Percentiles rank a stretch among this genome's conserved stretches.
These are phyloP conservation scores for Moricandia moricandioides DNA, from an alignment of 345 rosid genomes.

Conservation along the genomic window DNA sequence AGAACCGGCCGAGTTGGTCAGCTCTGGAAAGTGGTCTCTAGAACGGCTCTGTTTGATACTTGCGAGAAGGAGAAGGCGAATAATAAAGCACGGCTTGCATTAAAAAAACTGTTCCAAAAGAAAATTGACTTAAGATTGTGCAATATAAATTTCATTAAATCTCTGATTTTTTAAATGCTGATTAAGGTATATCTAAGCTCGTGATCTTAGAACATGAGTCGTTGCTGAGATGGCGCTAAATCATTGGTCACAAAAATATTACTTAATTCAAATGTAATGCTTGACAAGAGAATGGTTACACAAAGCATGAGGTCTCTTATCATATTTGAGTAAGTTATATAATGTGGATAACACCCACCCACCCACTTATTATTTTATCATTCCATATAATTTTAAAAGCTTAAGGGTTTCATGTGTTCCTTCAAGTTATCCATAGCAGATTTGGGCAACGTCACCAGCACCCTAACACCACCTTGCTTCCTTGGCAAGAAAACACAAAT, in stretches of 20 bases:
- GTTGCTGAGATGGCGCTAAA: neutral
- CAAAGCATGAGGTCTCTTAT: neutral
- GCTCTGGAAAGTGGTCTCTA: too few relatives aligned
- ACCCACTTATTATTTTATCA: neutral
- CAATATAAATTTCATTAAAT: neutral
- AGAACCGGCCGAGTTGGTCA: too few relatives aligned
- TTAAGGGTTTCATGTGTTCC: constrained; percentile 34
- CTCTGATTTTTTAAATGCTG: neutral
- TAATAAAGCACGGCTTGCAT: too few relatives aligned
- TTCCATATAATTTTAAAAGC: neutral
- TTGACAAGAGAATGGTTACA: neutral
- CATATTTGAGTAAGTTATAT: neutral
- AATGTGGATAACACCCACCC: neutral
- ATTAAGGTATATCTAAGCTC: too few relatives aligned
- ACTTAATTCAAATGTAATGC: neutral
- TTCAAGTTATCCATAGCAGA: constrained; percentile 45
- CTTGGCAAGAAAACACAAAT: constrained; percentile 50
- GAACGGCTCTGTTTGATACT: too few relatives aligned
- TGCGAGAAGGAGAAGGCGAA: too few relatives aligned
- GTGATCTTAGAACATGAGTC: neutral
- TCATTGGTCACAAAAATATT: neutral
- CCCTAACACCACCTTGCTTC: constrained; percentile 53
- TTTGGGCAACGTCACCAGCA: constrained; percentile 48
- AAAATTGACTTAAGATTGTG: neutral
- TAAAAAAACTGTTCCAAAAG: too few relatives aligned